These are phyloP conservation scores for Bipolaris zeicola DNA, from an alignment of 2,329 filamentous ascomycete genomes.

Conservation along the genomic window DNA sequence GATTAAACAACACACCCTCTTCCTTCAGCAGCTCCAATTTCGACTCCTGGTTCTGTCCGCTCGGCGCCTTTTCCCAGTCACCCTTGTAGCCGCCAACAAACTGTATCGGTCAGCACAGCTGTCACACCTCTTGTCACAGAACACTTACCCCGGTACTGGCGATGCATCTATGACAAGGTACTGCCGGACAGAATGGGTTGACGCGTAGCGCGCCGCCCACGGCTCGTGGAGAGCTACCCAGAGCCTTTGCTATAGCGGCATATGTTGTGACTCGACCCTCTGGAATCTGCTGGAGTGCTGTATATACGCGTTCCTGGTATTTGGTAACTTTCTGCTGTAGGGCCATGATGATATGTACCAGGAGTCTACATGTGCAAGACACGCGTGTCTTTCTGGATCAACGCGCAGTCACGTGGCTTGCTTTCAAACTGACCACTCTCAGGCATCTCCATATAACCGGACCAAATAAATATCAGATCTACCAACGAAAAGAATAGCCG, in stretches of 20 bases:
- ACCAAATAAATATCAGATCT: neutral
- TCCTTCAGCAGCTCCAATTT: constrained; percentile 65
- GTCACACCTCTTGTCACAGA: neutral
- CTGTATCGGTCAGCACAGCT: constrained; percentile 20
- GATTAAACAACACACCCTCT: constrained; percentile 70
- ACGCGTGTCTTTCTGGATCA: constrained; percentile 6
- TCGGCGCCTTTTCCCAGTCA: constrained; percentile 65
- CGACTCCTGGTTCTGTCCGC: constrained; percentile 66
- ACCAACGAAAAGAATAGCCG: neutral
- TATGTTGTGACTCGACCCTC: constrained; percentile 78
- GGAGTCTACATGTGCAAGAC: neutral
- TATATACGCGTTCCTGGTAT: constrained; percentile 63
- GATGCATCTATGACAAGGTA: constrained; percentile 82
- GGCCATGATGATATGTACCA: constrained; percentile 17
- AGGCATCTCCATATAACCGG: neutral
- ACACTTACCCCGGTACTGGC: constrained; percentile 67
- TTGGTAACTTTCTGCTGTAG: constrained; percentile 39
- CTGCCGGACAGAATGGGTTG: constrained; percentile 82
- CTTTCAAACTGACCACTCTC: constrained; percentile 38
- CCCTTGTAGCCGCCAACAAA: constrained; percentile 73
- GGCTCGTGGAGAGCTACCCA: constrained; percentile 74
- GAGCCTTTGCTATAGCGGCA: constrained; percentile 69
- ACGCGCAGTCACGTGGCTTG: constrained; percentile 42
- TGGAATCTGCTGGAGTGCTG: constrained; percentile 77
- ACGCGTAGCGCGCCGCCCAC: constrained; percentile 76